phyloP scores from a whole-genome alignment of 2,329 filamentous ascomycete genomes.

The Aspergillus bombycis region DNA sequence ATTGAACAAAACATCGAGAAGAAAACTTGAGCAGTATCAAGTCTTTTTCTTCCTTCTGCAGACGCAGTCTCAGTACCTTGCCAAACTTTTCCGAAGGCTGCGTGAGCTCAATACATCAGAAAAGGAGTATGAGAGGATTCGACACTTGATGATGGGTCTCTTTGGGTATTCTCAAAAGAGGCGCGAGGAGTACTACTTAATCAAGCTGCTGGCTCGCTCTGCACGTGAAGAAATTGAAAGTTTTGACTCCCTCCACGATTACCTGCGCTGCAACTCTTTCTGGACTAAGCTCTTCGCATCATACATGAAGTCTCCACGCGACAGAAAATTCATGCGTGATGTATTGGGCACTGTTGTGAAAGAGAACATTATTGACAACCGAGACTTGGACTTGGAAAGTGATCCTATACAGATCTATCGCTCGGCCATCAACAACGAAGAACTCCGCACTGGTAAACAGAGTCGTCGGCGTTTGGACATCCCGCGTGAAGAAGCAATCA shows the following conservation, averaged over 20 bases:
- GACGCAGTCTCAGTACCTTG: slow-evolving; percentile 93
- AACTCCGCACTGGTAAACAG: slow-evolving; percentile 84
- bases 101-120: slow-evolving; percentile 83
- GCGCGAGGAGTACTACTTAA: slow-evolving; percentile 92
- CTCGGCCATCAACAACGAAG: slow-evolving; percentile 94
- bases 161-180: slow-evolving; percentile 98
- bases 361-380: slow-evolving; percentile 91
- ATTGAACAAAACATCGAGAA: slow-evolving; percentile 92
- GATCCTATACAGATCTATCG: slow-evolving; percentile 97
- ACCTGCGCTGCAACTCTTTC: slow-evolving; percentile 86
- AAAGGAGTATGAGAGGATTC: slow-evolving; percentile 89
- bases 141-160: slow-evolving; percentile 91
- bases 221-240: slow-evolving; percentile 83
- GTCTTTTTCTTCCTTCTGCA: slow-evolving; percentile 97
- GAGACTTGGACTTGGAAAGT: slow-evolving; percentile 88
- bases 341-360: slow-evolving; percentile 82
- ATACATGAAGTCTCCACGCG: slow-evolving; percentile 87
- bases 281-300: slow-evolving; percentile 84
- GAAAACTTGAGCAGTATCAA: slow-evolving; percentile 95
- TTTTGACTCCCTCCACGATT: slow-evolving; percentile 76
- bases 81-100: slow-evolving; percentile 80
- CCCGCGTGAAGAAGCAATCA: slow-evolving; percentile 89
- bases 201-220: slow-evolving; percentile 83
- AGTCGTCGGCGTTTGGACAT: slow-evolving; percentile 83
- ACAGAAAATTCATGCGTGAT: slow-evolving; percentile 89